Percentiles rank a stretch among this genome's conserved stretches.
phyloP scores from a whole-genome alignment of 768 basidiomycete species.

The Chalciporus pseudorubinellus region DNA sequence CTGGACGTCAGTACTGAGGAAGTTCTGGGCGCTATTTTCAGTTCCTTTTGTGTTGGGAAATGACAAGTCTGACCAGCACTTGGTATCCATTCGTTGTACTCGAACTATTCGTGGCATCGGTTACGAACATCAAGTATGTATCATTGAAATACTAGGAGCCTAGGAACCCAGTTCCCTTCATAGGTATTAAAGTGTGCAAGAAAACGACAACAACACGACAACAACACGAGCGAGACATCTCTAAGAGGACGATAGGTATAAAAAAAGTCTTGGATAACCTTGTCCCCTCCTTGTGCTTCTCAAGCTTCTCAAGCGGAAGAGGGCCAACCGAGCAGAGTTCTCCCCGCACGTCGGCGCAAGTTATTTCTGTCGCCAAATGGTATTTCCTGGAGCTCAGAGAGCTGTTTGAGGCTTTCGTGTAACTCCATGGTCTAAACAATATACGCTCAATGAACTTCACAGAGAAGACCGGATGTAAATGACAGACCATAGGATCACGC shows the following conservation, averaged over 20 bases:
- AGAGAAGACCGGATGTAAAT: neutral
- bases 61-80: conserved; percentile 23
- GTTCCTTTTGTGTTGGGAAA: conserved; percentile 89
- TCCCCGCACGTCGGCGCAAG: conserved; percentile 22
- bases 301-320: neutral
- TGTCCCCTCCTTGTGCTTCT: neutral
- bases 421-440: conserved; percentile 18
- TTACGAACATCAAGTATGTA: neutral
- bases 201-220: neutral
- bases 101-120: neutral
- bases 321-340: conserved; percentile 16
- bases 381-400: conserved; percentile 28
- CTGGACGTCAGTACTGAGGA: conserved; percentile 74
- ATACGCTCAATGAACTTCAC: neutral
- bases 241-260: neutral
- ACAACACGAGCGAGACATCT: conserved; percentile 8
- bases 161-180: neutral
- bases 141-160: neutral
- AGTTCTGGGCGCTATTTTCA: conserved; percentile 77
- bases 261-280: neutral
- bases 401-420: conserved; percentile 20
- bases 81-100: neutral
- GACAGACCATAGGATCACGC: conserved; percentile 15
- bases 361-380: conserved; percentile 30
- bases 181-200: neutral